Conservation (phyloP, 257 asterid species). For the Solanum bulbocastanum region DNA sequence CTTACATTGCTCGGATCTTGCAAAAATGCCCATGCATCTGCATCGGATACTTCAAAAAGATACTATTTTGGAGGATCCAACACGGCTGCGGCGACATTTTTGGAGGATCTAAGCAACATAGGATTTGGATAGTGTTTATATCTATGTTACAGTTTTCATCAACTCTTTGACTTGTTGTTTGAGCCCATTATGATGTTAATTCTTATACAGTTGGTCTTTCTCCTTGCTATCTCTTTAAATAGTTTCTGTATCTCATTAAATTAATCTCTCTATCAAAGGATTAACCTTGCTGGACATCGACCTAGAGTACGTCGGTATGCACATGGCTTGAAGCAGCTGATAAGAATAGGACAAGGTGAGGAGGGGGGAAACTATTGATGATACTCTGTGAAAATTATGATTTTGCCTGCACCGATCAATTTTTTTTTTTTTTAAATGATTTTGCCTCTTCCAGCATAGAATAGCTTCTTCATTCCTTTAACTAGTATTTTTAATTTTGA, state of each 20-base stretch:
- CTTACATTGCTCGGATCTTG: not conserved
- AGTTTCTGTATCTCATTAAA: conserved; percentile 5
- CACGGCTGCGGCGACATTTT: not conserved
- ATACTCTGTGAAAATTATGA: not conserved
- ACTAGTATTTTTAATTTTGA: not conserved
- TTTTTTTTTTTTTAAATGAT: not conserved
- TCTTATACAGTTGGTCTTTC: not conserved
- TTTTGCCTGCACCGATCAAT: not conserved
- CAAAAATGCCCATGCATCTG: not conserved
- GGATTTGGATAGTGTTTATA: not conserved
- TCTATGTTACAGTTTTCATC: not conserved
- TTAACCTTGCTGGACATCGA: conserved; percentile 87
- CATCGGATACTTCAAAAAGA: not conserved
- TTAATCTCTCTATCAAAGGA: conserved; percentile 38
- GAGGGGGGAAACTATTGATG: not conserved
- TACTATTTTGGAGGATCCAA: not conserved
- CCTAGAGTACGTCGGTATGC: conserved; percentile 87
- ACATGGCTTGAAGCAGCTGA: conserved; percentile 65
- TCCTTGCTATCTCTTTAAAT: conserved; percentile 2
- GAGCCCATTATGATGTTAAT: not conserved
- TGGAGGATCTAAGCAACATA: not conserved
- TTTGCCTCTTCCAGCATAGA: conserved; percentile 3
- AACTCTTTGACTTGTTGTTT: not conserved
- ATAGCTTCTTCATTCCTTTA: not conserved
- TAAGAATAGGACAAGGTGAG: conserved; percentile 94